Evolutionary conservation across 257 asterid genomes (phyloP).

Genomic region (Gentiana dahurica): DNA sequence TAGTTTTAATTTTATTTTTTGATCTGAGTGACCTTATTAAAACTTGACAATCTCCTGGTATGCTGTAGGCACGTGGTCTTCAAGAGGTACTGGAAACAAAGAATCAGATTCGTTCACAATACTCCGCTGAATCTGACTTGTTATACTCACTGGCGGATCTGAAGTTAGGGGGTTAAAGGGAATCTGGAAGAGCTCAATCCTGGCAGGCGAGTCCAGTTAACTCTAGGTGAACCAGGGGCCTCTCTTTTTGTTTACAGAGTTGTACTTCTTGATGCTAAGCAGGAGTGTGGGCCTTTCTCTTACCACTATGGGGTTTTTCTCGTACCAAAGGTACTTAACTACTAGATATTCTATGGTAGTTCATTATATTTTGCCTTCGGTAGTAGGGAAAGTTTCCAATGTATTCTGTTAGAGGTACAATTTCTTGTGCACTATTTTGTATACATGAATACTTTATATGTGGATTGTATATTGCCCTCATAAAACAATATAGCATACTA

Average conservation of each 20-base stretch:
- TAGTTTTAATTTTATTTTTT: no score
- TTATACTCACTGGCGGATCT: slow-evolving; percentile 71
- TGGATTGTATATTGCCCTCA: no score
- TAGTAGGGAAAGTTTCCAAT: neutral
- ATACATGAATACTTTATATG: no score
- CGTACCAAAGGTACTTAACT: slow-evolving; percentile 65
- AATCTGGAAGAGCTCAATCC: slow-evolving; percentile 59
- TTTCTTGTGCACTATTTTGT: no score
- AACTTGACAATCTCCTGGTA: no score
- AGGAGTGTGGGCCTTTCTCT: slow-evolving; percentile 42
- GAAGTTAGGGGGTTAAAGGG: slow-evolving; percentile 64
- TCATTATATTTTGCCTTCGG: neutral
- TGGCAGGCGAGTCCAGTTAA: slow-evolving; percentile 55
- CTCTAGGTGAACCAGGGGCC: slow-evolving; percentile 63
- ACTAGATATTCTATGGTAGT: neutral
- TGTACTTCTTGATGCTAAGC: slow-evolving; percentile 68
- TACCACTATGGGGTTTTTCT: slow-evolving; percentile 70
- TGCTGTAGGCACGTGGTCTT: slow-evolving; percentile 46
- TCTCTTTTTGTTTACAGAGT: slow-evolving; percentile 59
- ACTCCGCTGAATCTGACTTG: slow-evolving; percentile 43
- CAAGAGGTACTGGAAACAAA: slow-evolving; percentile 55
- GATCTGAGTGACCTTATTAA: no score
- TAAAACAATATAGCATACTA: no score
- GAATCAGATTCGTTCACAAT: slow-evolving; percentile 40
- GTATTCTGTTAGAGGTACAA: neutral